phyloP scores from a whole-genome alignment of 345 rosid genomes.

The Isatis tinctoria region DNA sequence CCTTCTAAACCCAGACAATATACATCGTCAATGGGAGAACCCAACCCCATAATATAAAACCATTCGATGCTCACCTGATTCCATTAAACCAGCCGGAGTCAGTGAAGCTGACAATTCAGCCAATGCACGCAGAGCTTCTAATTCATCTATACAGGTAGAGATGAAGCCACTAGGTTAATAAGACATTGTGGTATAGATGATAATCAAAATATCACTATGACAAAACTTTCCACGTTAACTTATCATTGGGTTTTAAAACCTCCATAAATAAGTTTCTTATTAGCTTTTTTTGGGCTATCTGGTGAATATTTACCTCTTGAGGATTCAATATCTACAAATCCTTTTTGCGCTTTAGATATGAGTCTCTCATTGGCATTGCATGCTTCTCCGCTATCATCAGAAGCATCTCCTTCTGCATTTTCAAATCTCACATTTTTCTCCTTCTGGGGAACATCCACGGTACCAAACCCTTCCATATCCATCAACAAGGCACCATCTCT shows the following conservation, averaged over 20 bases:
- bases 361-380: constrained; percentile 74
- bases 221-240: not conserved
- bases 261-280: constrained; percentile 53
- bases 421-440: constrained; percentile 50
- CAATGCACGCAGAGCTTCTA: constrained; percentile 66
- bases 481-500: constrained; percentile 40
- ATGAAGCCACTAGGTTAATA: not conserved
- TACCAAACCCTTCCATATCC: constrained; percentile 58
- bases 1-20: not conserved
- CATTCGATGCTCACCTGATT: constrained; percentile 50
- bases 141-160: constrained; percentile 48
- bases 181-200: not conserved
- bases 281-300: constrained; percentile 39
- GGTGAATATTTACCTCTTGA: constrained; percentile 38
- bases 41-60: not conserved
- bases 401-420: constrained; percentile 39
- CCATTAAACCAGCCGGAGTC: constrained; percentile 44
- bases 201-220: constrained; percentile 2
- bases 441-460: constrained; percentile 52
- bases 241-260: constrained; percentile 36
- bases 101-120: constrained; percentile 52
- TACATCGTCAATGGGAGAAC: constrained; percentile 4
- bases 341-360: constrained; percentile 30
- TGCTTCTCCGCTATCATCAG: constrained; percentile 72
- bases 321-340: constrained; percentile 38